phyloP scores from a whole-genome alignment of 2,329 filamentous ascomycete species.

The Curvularia sp. region DNA sequence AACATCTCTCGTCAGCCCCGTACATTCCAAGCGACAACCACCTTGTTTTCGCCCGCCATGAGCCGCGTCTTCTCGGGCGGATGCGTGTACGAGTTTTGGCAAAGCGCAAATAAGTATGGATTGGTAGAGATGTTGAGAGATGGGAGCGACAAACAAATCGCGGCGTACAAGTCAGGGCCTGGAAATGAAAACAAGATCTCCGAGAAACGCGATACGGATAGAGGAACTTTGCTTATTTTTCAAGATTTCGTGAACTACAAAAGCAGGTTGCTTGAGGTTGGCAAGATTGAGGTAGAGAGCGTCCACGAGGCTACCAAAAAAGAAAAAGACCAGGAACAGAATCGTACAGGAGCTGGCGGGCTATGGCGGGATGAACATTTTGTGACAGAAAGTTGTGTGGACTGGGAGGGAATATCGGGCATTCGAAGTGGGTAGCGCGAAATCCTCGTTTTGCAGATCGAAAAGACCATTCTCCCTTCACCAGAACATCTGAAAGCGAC shows the following conservation, averaged over 20 bases:
- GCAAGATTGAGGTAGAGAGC: neutral
- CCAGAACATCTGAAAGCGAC: too few relatives aligned
- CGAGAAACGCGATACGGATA: neutral
- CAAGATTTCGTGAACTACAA: constrained; percentile 1
- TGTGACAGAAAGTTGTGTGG: neutral
- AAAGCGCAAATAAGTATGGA: constrained; percentile 15
- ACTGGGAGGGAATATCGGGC: neutral
- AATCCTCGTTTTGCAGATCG: too few relatives aligned
- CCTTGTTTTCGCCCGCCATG: constrained; percentile 18
- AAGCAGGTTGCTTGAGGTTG: neutral
- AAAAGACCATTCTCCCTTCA: too few relatives aligned
- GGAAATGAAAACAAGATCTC: neutral
- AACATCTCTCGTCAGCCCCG: constrained; percentile 5
- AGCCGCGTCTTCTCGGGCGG: constrained; percentile 22
- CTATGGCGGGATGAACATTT: neutral
- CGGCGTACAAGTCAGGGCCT: neutral
- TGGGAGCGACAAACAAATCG: neutral
- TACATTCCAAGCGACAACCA: constrained; percentile 17
- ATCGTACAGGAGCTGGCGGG: neutral
- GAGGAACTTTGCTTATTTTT: neutral
- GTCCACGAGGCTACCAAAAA: neutral
- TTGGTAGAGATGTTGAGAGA: constrained; percentile 9
- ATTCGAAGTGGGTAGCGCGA: too few relatives aligned
- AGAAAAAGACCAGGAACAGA: neutral
- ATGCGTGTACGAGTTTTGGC: constrained; percentile 20